These are phyloP conservation scores for Oenanthe javanica DNA, from an alignment of 140 eudicot species.

Conservation along the genomic window DNA sequence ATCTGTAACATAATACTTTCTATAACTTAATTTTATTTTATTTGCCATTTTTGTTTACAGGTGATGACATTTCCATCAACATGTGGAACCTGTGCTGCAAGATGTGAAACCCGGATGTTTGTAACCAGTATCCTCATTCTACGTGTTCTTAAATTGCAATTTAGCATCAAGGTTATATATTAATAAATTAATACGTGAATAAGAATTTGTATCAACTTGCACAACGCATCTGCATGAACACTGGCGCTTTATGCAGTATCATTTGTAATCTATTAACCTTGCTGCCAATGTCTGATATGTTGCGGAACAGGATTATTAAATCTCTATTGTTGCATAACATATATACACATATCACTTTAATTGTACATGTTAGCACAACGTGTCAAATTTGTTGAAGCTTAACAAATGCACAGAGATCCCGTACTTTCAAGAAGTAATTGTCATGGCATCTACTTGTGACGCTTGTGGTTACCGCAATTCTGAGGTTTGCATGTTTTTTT, in stretches of 20 bases:
- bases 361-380: background rate
- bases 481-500: conserved; percentile 45
- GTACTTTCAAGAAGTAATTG: conserved; percentile 94
- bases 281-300: too few species aligned
- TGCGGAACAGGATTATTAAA: background rate
- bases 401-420: conserved; percentile 64
- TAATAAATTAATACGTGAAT: background rate
- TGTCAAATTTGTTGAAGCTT: conserved; percentile 41
- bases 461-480: conserved; percentile 88
- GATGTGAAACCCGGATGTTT: conserved; percentile 87
- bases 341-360: background rate
- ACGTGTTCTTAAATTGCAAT: background rate
- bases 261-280: too few species aligned
- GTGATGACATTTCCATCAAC: conserved; percentile 95
- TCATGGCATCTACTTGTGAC: conserved; percentile 95
- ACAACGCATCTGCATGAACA: background rate
- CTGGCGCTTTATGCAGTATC: background rate
- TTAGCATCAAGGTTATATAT: background rate
- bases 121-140: conserved; percentile 79
- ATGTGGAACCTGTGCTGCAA: conserved; percentile 82
- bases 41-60: conserved; percentile 22
- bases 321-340: background rate
- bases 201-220: background rate
- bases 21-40: background rate
- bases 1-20: background rate